Evolutionary conservation across 2,329 filamentous ascomycete species (phyloP), one percentile per base, ranked within the genome.

Genomic region (Tolypocladium cylindrosporum): DNA sequence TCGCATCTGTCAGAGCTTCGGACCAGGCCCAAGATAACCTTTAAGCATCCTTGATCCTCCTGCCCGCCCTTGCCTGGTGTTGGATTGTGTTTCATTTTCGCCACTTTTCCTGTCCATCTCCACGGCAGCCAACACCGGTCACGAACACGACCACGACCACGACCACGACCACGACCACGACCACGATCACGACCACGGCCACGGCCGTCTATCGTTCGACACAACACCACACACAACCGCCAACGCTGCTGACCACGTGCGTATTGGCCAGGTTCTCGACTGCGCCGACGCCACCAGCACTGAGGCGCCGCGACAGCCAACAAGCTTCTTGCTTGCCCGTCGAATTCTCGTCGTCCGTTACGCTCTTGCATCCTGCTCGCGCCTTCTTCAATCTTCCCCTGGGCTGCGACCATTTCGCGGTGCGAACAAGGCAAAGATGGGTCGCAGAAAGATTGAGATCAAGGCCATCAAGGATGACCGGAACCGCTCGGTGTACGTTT

Each of bases 381-480:
- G 19, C 7, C 55, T 41, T 21, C 21, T 34, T 16, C 43, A 40
- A 3, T 6, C 10, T 21, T 13, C 19, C 13, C 11, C 31, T 31
- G 45, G 36, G 41, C 37, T 24, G 39, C 21, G 14, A 57, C 27
- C 55, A 34, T 19, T 19, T 31, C 48, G 19, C 27, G 37, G 55
- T 5, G 37, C 43, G 42, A 31, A 34, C 21, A 27, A 52, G n/a
- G 27, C 39, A 50, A 70, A 53, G 56, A 99, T 99, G 94, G 94
- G 94, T 74, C 88, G 94, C 75, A 87, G 94, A 83, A 99, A 99
- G 85, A 99, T 99, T 72, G 94, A 97, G 80, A 97, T 99, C 81
- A 97, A 97, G 78, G 91, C 93, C 67, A 97, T 97, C 82, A 97
- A 96, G 77, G 92, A 97, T 85, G 92, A 97, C 76, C 86, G 92